These are phyloP conservation scores for Phialophora macrospora DNA, from an alignment of 2,329 filamentous ascomycete species.

Conservation along the genomic window DNA sequence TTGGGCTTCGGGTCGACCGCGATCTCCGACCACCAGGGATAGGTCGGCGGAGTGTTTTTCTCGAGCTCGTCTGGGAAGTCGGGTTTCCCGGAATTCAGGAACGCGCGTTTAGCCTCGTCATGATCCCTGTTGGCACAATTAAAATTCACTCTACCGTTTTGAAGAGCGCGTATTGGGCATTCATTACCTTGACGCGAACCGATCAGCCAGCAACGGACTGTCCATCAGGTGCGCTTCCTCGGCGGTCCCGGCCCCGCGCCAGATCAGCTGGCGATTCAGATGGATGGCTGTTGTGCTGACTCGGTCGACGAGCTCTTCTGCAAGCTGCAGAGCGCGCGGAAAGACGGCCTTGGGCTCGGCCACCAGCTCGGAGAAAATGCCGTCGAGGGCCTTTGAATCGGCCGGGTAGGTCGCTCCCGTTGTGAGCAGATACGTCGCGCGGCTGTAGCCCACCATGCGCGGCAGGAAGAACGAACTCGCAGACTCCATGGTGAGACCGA, in stretches of 20 bases:
- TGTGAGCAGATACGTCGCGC: constrained; percentile 68
- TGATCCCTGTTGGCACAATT: constrained; percentile 37
- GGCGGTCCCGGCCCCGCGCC: constrained; percentile 50
- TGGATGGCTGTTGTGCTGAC: constrained; percentile 64
- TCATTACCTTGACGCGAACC: constrained; percentile 17
- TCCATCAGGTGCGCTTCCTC: constrained; percentile 72
- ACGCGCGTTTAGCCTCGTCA: constrained; percentile 21
- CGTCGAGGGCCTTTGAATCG: constrained; percentile 55
- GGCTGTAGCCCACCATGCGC: constrained; percentile 67
- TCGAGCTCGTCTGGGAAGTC: constrained; percentile 34
- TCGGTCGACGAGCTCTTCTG: constrained; percentile 64
- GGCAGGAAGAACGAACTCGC: constrained; percentile 74
- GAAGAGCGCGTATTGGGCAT: neutral
- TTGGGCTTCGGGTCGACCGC: constrained; percentile 9
- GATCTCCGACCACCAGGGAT: constrained; percentile 11
- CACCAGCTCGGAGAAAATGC: constrained; percentile 66
- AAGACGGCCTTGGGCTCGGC: constrained; percentile 62
- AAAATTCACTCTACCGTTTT: constrained; percentile 8
- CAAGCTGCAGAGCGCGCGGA: constrained; percentile 64
- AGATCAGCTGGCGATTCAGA: constrained; percentile 71
- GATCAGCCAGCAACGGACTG: constrained; percentile 19
- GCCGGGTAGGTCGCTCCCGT: constrained; percentile 65
- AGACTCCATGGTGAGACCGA: constrained; percentile 74
- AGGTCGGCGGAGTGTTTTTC: neutral
- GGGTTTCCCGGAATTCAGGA: constrained; percentile 35